phyloP scores from a whole-genome alignment of 139 green algal genomes.

The Micractinium sp. region DNA sequence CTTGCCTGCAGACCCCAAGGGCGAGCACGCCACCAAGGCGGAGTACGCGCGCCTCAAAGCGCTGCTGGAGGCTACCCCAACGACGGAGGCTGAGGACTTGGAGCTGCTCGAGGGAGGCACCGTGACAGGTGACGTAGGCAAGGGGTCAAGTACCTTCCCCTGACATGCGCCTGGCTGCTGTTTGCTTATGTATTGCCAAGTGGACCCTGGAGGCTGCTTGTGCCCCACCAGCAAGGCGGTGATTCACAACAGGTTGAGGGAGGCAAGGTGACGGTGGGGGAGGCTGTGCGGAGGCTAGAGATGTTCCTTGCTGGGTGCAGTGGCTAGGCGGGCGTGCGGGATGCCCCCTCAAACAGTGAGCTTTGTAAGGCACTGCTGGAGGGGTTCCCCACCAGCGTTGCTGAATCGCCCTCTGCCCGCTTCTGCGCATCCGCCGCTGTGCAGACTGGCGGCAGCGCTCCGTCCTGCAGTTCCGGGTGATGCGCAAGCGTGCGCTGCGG shows the following conservation, averaged over 20 bases:
- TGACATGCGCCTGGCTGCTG: too few species aligned
- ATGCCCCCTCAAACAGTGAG: too few species aligned
- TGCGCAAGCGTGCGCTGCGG: constrained; percentile 23
- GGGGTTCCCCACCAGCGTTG: too few species aligned
- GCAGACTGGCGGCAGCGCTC: constrained; percentile 6
- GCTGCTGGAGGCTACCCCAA: not conserved
- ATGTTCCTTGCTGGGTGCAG: too few species aligned
- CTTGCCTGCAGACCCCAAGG: not conserved
- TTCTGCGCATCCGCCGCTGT: not conserved
- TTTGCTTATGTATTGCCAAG: too few species aligned
- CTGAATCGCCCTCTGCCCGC: not conserved
- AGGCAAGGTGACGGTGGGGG: too few species aligned
- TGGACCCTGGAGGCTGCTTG: too few species aligned
- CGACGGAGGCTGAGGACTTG: not conserved
- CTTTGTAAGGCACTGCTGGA: not conserved
- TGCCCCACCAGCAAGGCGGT: too few species aligned
- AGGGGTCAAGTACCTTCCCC: not conserved
- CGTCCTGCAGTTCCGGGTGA: not conserved
- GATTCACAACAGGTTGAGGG: too few species aligned
- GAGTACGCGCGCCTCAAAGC: not conserved
- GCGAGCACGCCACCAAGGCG: not conserved
- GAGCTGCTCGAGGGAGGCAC: not conserved
- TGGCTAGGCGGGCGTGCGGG: too few species aligned
- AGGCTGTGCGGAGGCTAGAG: too few species aligned
- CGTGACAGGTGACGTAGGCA: not conserved